Evolutionary conservation across 352 stramenopile species (phyloP).

Genomic region (Phytophthora quininea): DNA sequence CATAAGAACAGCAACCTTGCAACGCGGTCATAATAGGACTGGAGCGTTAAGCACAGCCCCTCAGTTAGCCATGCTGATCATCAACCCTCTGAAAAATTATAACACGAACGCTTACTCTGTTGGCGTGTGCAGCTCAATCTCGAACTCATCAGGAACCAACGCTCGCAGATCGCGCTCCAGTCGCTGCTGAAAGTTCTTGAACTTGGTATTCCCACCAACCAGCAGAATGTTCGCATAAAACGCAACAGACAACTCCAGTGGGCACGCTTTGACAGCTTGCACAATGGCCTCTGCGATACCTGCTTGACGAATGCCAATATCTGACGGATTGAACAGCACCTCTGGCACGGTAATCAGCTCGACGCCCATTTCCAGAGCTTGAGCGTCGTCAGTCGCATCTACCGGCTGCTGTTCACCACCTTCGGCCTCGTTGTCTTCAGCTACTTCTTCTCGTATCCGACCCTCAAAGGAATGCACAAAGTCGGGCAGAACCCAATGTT

Average conservation of each 20-base stretch:
- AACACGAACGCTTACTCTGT: conserved; percentile 52
- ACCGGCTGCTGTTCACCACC: conserved; percentile 16
- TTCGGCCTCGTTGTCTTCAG: not conserved
- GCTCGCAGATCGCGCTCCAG: conserved; percentile 70
- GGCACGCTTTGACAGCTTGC: conserved; percentile 82
- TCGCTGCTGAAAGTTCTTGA: conserved; percentile 81
- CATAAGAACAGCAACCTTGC: conserved; percentile 62
- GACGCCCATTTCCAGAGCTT: conserved; percentile 85
- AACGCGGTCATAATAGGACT: conserved; percentile 66
- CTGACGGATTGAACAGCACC: conserved; percentile 91
- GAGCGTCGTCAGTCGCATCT: conserved; percentile 34
- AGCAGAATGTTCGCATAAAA: conserved; percentile 90
- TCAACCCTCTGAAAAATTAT: too few species aligned
- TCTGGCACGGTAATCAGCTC: conserved; percentile 91
- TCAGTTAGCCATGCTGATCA: not conserved
- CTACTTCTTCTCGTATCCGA: conserved; percentile 23
- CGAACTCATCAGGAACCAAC: conserved; percentile 58
- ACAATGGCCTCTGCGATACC: conserved; percentile 88
- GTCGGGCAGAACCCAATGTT: conserved; percentile 84
- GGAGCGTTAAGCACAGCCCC: conserved; percentile 8
- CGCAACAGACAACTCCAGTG: conserved; percentile 63
- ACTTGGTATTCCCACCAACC: conserved; percentile 88
- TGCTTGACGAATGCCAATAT: conserved; percentile 90
- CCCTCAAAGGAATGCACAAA: conserved; percentile 79
- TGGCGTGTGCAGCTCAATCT: conserved; percentile 44